Evolutionary conservation across 305 asterid genomes (phyloP).

Genomic region (Withania somnifera): DNA sequence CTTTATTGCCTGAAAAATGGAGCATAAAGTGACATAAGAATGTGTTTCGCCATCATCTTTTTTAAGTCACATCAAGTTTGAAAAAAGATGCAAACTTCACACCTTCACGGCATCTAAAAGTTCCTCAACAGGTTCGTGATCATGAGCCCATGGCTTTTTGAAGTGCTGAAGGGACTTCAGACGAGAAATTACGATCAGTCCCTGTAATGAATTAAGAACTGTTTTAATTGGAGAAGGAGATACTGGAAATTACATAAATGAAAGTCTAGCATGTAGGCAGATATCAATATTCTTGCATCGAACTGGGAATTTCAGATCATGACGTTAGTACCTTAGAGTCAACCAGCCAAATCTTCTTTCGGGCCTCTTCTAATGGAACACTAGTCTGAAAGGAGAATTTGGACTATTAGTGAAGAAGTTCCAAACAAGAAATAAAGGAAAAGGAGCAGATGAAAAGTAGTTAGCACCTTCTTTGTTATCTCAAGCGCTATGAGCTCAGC

Average conservation of each 20-base stretch:
- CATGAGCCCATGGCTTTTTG: conserved; percentile 94
- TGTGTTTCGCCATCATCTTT: background rate
- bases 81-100: background rate
- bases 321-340: conserved; percentile 67
- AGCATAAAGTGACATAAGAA: background rate
- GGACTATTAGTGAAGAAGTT: conserved; percentile 5
- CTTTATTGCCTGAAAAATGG: conserved; percentile 46
- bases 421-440: background rate
- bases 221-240: conserved; percentile 5
- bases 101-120: conserved; percentile 78
- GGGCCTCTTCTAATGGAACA: conserved; percentile 52
- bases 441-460: conserved; percentile 2
- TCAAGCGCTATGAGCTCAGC: conserved; percentile 98
- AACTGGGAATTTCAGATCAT: background rate
- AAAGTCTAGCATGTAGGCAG: background rate
- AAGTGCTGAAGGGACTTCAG: conserved; percentile 89
- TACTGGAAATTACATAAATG: background rate
- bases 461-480: conserved; percentile 57
- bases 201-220: conserved; percentile 29
- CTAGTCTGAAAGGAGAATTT: conserved; percentile 36
- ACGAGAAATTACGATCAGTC: conserved; percentile 70
- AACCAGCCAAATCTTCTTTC: conserved; percentile 94
- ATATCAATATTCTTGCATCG: background rate
- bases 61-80: background rate
- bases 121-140: conserved; percentile 63